Conservation (phyloP, 768 basidiomycete genomes). For the Rhodotorula paludigena region DNA sequence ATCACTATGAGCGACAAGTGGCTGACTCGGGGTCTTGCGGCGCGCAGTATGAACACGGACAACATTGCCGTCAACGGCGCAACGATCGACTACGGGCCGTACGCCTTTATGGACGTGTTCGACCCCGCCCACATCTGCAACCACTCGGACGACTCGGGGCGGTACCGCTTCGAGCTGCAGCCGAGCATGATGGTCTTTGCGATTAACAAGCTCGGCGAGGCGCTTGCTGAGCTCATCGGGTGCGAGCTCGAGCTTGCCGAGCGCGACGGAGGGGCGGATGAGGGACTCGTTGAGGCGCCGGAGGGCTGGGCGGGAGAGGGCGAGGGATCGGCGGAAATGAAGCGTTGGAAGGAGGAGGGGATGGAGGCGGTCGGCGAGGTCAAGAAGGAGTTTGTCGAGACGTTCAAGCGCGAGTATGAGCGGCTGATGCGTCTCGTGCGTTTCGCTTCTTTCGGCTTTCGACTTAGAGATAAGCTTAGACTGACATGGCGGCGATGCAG, state of each 20-base stretch:
- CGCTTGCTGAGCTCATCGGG: conserved; percentile 79
- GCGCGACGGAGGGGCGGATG: neutral
- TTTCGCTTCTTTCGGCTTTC: neutral
- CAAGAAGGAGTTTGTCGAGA: conserved; percentile 59
- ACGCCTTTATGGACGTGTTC: conserved; percentile 60
- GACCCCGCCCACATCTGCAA: conserved; percentile 83
- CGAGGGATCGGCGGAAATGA: conserved; percentile 53
- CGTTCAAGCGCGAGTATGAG: conserved; percentile 62
- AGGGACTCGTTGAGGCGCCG: conserved; percentile 49
- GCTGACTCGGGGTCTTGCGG: too few relatives aligned
- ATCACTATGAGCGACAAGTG: too few relatives aligned
- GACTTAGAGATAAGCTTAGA: neutral
- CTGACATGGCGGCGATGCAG: conserved; percentile 46
- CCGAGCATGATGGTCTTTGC: conserved; percentile 60
- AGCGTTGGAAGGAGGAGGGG: conserved; percentile 61
- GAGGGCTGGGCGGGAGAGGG: conserved; percentile 63
- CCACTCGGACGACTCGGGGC: conserved; percentile 67
- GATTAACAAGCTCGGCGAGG: conserved; percentile 57
- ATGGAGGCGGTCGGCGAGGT: conserved; percentile 58
- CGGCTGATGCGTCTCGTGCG: conserved; percentile 53
- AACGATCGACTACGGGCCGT: conserved; percentile 57
- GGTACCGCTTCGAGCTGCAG: conserved; percentile 44
- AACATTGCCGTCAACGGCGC: conserved; percentile 57
- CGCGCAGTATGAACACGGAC: conserved; percentile 80
- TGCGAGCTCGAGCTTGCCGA: conserved; percentile 63